Percentiles rank a stretch among this genome's conserved stretches.
Evolutionary conservation across 2,329 filamentous ascomycete genomes (phyloP).

Genomic region (Penicillium polonicum): DNA sequence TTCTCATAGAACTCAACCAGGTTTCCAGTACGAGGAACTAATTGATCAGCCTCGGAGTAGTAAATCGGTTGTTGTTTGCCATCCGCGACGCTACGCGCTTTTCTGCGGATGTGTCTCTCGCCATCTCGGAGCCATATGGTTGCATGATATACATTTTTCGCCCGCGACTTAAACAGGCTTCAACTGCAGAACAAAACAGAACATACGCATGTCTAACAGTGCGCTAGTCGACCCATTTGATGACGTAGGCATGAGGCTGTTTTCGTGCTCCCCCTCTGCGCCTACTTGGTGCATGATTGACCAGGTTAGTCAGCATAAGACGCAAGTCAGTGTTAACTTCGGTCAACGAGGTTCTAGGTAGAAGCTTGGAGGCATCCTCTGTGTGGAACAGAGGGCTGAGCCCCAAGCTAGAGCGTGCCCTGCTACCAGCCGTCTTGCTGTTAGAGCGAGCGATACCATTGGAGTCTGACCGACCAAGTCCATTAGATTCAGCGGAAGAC

Average conservation of each 20-base stretch:
- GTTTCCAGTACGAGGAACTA: slow-evolving; percentile 44
- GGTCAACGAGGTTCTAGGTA: slow-evolving; percentile 40
- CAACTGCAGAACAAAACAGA: too few relatives aligned
- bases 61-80: slow-evolving; percentile 25
- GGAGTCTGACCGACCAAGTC: slow-evolving; percentile 19
- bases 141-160: too few relatives aligned
- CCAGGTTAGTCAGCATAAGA: slow-evolving; percentile 39
- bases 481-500: slow-evolving; percentile 16
- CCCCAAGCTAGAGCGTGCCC: slow-evolving; percentile 37
- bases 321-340: slow-evolving; percentile 43
- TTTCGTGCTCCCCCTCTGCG: slow-evolving; percentile 31
- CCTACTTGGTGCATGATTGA: slow-evolving; percentile 32
- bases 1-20: slow-evolving; percentile 52
- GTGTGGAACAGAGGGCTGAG: slow-evolving; percentile 39
- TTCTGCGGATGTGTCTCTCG: slow-evolving; percentile 47
- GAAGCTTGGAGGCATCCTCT: slow-evolving; percentile 37
- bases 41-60: slow-evolving; percentile 45
- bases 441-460: slow-evolving; percentile 26
- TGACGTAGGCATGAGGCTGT: slow-evolving; percentile 47
- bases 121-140: too few relatives aligned
- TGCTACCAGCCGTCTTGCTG: slow-evolving; percentile 31
- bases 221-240: slow-evolving; percentile 57
- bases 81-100: slow-evolving; percentile 42
- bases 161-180: too few relatives aligned
- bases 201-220: too few relatives aligned